Percentiles rank a stretch among this genome's conserved stretches.
Conservation (phyloP, 805 yeast species). For the Cyberlindnera mycetangii region DNA sequence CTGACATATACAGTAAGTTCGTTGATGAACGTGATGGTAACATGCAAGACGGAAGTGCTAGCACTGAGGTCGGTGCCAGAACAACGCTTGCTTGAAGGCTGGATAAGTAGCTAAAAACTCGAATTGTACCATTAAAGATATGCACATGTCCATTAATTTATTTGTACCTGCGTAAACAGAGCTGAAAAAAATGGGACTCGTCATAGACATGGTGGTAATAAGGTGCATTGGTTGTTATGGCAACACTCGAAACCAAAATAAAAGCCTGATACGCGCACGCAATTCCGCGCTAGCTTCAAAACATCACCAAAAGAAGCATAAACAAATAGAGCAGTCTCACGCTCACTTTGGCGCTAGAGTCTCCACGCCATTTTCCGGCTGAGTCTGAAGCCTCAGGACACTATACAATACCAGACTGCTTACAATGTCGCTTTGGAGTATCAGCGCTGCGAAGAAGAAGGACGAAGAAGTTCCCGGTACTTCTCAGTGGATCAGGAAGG, state of each 20-base stretch:
- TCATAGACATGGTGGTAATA: neutral
- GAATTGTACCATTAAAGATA: no score
- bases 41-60: conserved; percentile 85
- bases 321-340: conserved; percentile 2
- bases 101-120: no score
- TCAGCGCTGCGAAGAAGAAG: conserved; percentile 27
- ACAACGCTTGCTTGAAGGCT: conserved; percentile 16
- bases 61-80: conserved; percentile 19
- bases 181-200: no score
- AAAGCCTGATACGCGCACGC: conserved; percentile 6
- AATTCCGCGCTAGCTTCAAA: conserved; percentile 2
- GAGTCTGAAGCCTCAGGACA: neutral
- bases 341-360: neutral
- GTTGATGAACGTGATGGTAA: conserved; percentile 77
- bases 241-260: conserved; percentile 10
- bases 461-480: conserved; percentile 44
- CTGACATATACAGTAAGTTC: conserved; percentile 66
- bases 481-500: conserved; percentile 48
- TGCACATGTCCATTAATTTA: neutral
- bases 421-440: conserved; percentile 30
- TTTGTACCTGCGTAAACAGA: neutral
- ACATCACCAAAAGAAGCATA: conserved; percentile 4
- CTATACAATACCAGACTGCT: neutral
- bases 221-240: conserved; percentile 4
- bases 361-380: neutral